These are phyloP conservation scores for Coemansia sp. DNA, from an alignment of 192 early-diverging fungal species.

Conservation along the genomic window DNA sequence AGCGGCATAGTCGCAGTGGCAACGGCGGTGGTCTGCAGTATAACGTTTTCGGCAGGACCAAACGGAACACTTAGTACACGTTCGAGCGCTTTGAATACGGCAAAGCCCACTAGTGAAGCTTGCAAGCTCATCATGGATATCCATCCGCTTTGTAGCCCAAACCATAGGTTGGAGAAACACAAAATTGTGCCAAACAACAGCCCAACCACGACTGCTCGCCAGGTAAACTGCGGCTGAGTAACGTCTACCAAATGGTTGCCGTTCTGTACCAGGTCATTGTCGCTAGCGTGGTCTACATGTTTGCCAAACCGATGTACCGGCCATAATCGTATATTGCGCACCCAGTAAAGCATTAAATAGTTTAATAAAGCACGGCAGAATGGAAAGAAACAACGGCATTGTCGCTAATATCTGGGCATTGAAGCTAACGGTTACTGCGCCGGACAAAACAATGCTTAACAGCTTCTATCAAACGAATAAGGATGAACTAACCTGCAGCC, in stretches of 20 bases:
- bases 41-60: slow-evolving; percentile 81
- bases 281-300: slow-evolving; percentile 8
- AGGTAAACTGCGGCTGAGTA: slow-evolving; percentile 46
- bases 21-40: slow-evolving; percentile 77
- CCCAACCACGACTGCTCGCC: slow-evolving; percentile 58
- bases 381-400: background rate
- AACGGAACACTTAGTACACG: slow-evolving; percentile 55
- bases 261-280: slow-evolving; percentile 5
- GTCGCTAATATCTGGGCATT: background rate
- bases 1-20: slow-evolving; percentile 86
- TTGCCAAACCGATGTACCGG: background rate
- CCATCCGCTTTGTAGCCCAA: slow-evolving; percentile 82
- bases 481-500: slow-evolving; percentile 14
- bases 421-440: background rate
- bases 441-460: too few relatives aligned
- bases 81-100: slow-evolving; percentile 67
- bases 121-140: slow-evolving; percentile 78
- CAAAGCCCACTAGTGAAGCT: slow-evolving; percentile 72
- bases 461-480: background rate
- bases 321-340: too few relatives aligned
- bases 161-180: slow-evolving; percentile 87
- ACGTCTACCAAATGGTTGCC: slow-evolving; percentile 33
- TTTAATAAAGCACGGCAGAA: too few relatives aligned
- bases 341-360: too few relatives aligned
- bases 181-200: slow-evolving; percentile 66